Evolutionary conservation across 208 protist species (phyloP), one percentile per base, ranked within the genome.

Genomic region (Wallacemonas collosoma): DNA sequence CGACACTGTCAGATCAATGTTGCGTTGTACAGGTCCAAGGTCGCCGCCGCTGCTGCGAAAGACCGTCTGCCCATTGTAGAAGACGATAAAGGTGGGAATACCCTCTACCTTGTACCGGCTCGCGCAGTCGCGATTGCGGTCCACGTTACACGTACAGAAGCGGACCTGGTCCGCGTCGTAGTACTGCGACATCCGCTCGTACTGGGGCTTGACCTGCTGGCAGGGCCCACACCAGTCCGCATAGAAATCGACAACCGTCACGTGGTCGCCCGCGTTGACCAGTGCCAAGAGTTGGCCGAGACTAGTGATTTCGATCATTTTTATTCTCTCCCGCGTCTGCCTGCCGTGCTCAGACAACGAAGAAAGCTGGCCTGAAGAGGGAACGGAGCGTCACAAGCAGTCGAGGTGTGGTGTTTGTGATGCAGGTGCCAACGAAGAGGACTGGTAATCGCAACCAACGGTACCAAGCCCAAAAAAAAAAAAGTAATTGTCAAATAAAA

Each of bases 141-240:
- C 91, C 12, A 95, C 89, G 75, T 96, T 91, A 66, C 89, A 94
- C 56, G 86, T 85, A 67, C 83, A 84, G 55, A 96, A 96, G 9
- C 66, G 77, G 36, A 95, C 87, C 50, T 83, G 77, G 53, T 11
- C 45, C 8, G 66, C 43, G 57, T 88, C 83, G 69, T 89, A 90
- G 60, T 76, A 75, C 43, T 82, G 60, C 12, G 79, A 67, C 77
- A 96, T 71, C 40, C 71, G 71, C 53, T 86, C 82, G 67, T 86
- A 97, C 71, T 83, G 63, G 2, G 91, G 88, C 61, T 88, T 89
- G 38, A 96, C 83, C 39, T 58, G 43, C 68, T 93, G 75, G 70
- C 94, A 97, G 5, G 94, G 90, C 7, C 94, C 92, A 57, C 92
- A 97, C 94, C 92, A 96, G 65, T 89, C 87, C 5, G 93, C 90